Evolutionary conservation across 768 basidiomycete species (phyloP).

Genomic region (Suillus variegatus): DNA sequence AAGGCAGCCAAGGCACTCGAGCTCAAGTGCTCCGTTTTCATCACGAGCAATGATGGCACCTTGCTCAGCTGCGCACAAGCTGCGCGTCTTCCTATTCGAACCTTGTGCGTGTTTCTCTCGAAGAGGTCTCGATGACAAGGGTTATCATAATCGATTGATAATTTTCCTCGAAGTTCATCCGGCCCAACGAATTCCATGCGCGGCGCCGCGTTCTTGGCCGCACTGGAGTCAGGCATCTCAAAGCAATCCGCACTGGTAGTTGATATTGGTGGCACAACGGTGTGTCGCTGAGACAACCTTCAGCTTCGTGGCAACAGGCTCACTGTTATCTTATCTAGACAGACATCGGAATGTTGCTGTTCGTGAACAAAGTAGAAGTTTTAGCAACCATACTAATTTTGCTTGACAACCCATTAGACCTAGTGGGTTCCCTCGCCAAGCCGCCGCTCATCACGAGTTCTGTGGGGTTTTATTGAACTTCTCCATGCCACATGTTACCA

Average conservation of each 20-base stretch:
- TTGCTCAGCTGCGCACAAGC: slow-evolving; percentile 51
- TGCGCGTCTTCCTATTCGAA: slow-evolving; percentile 59
- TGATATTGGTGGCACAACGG: slow-evolving; percentile 67
- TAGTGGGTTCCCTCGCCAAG: slow-evolving; percentile 62
- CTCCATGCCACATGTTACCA: slow-evolving; percentile 56
- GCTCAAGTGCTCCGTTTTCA: slow-evolving; percentile 50
- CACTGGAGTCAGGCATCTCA: slow-evolving; percentile 33
- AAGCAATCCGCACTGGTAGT: slow-evolving; percentile 51
- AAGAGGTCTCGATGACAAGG: slow-evolving; percentile 17
- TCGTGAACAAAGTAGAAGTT: slow-evolving; percentile 13
- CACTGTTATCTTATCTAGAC: slow-evolving; percentile 31
- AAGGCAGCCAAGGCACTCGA: slow-evolving; percentile 48
- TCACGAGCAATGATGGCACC: slow-evolving; percentile 64
- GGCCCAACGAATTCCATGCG: slow-evolving; percentile 74
- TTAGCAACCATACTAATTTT: background rate
- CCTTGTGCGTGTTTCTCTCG: slow-evolving; percentile 40
- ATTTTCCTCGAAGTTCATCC: slow-evolving; percentile 35
- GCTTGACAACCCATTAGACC: slow-evolving; percentile 33
- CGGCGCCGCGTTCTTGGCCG: slow-evolving; percentile 62
- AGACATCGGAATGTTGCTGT: slow-evolving; percentile 61
- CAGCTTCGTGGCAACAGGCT: slow-evolving; percentile 5
- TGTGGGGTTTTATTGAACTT: slow-evolving; percentile 64
- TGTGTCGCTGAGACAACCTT: slow-evolving; percentile 20
- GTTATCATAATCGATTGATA: slow-evolving; percentile 7
- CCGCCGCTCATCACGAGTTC: slow-evolving; percentile 61